Percentiles rank a stretch among this genome's conserved stretches.
Conservation (phyloP, 2,329 filamentous ascomycete species). For the Balansia obtecta region DNA sequence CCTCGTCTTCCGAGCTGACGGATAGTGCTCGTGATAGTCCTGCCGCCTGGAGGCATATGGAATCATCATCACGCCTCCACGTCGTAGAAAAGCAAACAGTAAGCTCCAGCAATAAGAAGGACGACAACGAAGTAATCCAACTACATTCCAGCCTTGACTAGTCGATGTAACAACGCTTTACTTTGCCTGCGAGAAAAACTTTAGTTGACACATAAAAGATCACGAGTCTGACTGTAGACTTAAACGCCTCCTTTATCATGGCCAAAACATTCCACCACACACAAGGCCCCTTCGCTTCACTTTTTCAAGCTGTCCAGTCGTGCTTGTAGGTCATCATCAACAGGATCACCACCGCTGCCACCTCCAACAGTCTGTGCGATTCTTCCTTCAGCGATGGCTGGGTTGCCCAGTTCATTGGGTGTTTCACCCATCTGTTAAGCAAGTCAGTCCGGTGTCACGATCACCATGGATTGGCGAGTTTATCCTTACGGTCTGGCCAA, state of each 20-base stretch:
- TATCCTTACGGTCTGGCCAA: slow-evolving; percentile 67
- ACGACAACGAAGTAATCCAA: background rate
- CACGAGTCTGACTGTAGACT: background rate
- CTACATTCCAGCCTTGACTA: background rate
- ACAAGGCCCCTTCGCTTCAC: slow-evolving; percentile 14
- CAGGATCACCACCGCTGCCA: slow-evolving; percentile 37
- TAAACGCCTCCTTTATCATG: background rate
- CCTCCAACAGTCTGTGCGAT: slow-evolving; percentile 80
- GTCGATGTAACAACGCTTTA: background rate
- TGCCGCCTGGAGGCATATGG: too few species aligned
- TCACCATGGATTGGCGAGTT: background rate
- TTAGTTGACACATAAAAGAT: background rate
- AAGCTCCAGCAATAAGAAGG: background rate
- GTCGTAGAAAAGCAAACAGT: background rate
- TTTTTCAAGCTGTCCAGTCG: slow-evolving; percentile 75
- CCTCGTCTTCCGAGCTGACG: too few species aligned
- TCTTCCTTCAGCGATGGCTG: slow-evolving; percentile 57
- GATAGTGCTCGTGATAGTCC: too few species aligned
- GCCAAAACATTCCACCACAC: background rate
- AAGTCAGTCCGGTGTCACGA: slow-evolving; percentile 2
- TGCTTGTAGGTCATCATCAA: slow-evolving; percentile 90
- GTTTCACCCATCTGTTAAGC: slow-evolving; percentile 71
- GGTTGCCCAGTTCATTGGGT: slow-evolving; percentile 68
- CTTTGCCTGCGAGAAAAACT: background rate
- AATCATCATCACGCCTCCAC: too few species aligned